A percentile compares a stretch with the other conserved stretches of the same genome.
Conservation (phyloP, 2,329 filamentous ascomycete genomes). For the Trichoderma brevicompactum region DNA sequence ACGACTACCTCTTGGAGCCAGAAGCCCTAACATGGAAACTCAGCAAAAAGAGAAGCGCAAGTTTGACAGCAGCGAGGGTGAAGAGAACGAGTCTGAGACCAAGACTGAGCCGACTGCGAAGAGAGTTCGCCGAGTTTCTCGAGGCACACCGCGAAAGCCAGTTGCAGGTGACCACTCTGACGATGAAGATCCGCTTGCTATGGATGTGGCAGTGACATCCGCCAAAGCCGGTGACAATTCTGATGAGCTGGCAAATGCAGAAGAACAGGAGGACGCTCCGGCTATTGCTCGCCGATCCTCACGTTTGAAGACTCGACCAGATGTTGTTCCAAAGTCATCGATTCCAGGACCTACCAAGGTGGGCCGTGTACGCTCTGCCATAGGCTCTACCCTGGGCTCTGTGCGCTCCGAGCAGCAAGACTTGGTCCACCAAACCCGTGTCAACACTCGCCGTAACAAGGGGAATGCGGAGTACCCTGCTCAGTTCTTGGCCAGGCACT, state of each 20-base stretch:
- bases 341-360: constrained; percentile 44
- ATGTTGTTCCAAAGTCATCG: constrained; percentile 38
- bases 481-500: constrained; percentile 41
- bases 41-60: constrained; percentile 43
- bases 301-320: constrained; percentile 38
- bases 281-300: constrained; percentile 40
- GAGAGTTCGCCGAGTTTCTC: constrained; percentile 34
- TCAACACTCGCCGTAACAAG: constrained; percentile 45
- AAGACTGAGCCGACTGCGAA: constrained; percentile 35
- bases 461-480: constrained; percentile 44
- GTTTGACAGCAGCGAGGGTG: constrained; percentile 33
- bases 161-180: constrained; percentile 30
- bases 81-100: constrained; percentile 33
- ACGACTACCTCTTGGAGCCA: constrained; percentile 41
- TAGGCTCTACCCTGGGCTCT: constrained; percentile 33
- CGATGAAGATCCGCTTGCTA: constrained; percentile 16
- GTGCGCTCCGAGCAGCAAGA: constrained; percentile 42
- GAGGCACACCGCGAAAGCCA: constrained; percentile 18
- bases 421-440: constrained; percentile 41
- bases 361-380: constrained; percentile 33
- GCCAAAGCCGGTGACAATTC: not conserved
- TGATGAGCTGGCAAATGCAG: constrained; percentile 29
- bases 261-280: constrained; percentile 31
- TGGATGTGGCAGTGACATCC: constrained; percentile 15
- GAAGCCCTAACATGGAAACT: constrained; percentile 45